Evolutionary conservation across 164 flowering plant genomes (phyloP), one percentile per base, ranked within the genome.

Genomic region (Magnolia sinica): DNA sequence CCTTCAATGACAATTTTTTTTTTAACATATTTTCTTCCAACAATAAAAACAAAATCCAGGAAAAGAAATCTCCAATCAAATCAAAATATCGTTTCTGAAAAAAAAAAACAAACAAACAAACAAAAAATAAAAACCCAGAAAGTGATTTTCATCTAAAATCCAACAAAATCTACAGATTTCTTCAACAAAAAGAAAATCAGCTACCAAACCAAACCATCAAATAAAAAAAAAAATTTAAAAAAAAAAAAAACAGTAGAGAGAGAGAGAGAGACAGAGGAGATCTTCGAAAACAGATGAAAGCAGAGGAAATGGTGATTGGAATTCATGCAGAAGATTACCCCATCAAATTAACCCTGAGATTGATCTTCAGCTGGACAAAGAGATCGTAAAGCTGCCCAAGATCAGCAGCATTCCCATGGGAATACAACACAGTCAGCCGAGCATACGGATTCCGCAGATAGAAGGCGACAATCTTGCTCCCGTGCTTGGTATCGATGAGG

Each of bases 341-440:
- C 79, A 95, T 90, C 75, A 95, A 81, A 84, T 95, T 95, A 74
- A 95, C 97, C 79, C 93, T 87, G 82, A 95, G 98, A 85, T 92
- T 93, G 77, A 91, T 84, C 85, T 91, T 92, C 77, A 95, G 98
- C 84, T 95, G 98, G 13, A 89, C 90, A 76, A 95, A 95, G 82
- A 95, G 95, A 76, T 95, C 97, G 70, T 89, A 93, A 50, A 95
- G 92, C 70, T 95, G 98, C 27, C 99, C 99, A 70, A 95, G 87
- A 85, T 95, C 98, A 68, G 97, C 95, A 16, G 97, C 98, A 88
- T 95, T 95, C 68, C 98, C 98, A 86, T 95, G 98, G 6, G 98
- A 93, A 82, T 93, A 95, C 0, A 95, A 90, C 73, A 95, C 72
- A 61, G 99, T 95, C 68, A 95, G 89, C 23, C 97, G 81, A 31